A percentile compares a stretch with the other conserved stretches of the same genome.
Conservation (phyloP, 352 stramenopile genomes). For the Pythium sukuiense region DNA sequence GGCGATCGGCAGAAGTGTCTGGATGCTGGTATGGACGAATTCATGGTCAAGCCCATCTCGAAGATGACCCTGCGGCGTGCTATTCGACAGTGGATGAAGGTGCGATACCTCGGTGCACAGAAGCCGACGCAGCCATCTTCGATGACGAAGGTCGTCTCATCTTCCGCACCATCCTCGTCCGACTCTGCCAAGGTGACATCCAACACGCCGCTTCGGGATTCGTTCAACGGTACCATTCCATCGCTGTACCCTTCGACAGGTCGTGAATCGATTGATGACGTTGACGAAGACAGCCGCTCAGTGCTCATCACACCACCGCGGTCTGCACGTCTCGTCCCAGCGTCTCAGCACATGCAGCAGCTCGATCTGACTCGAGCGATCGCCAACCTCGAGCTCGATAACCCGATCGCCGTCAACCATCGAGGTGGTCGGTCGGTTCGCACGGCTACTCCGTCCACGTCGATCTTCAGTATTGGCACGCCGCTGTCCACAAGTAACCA, state of each 20-base stretch:
- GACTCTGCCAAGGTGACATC: slow-evolving; percentile 18
- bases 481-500: slow-evolving; percentile 26
- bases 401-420: slow-evolving; percentile 67
- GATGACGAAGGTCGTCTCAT: background rate
- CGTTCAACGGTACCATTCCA: slow-evolving; percentile 11
- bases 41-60: slow-evolving; percentile 84
- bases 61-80: slow-evolving; percentile 62
- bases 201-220: slow-evolving; percentile 20
- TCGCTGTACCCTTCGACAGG: slow-evolving; percentile 13
- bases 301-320: slow-evolving; percentile 18
- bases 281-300: slow-evolving; percentile 12
- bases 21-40: slow-evolving; percentile 84
- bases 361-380: slow-evolving; percentile 74
- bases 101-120: slow-evolving; percentile 32
- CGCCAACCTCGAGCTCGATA: slow-evolving; percentile 76
- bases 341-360: slow-evolving; percentile 76
- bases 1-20: slow-evolving; percentile 82
- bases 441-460: slow-evolving; percentile 52
- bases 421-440: slow-evolving; percentile 48
- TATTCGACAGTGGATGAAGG: slow-evolving; percentile 79
- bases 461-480: slow-evolving; percentile 71
- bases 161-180: slow-evolving; percentile 5
- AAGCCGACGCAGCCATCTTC: slow-evolving; percentile 9
- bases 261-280: slow-evolving; percentile 23
- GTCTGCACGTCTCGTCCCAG: slow-evolving; percentile 43